A percentile compares a stretch with the other conserved stretches of the same genome.
These are phyloP conservation scores for Moniliophthora roreri DNA, from an alignment of 1,284 basidiomycete species.

Conservation along the genomic window DNA sequence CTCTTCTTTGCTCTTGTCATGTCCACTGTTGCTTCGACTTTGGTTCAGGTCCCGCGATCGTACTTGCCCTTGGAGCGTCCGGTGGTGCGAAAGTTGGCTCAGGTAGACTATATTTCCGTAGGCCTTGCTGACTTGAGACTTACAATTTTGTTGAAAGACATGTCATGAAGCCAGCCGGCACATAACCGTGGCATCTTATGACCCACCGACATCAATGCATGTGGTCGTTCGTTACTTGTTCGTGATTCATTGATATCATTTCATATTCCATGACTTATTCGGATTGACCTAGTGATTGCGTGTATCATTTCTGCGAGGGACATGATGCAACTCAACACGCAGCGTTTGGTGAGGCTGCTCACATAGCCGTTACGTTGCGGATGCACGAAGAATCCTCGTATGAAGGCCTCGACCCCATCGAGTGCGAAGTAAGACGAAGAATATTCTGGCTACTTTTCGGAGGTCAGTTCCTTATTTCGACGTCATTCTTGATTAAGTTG, in stretches of 20 bases:
- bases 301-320: conserved; percentile 86
- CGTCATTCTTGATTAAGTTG: conserved; percentile 10
- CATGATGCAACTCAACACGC: conserved; percentile 85
- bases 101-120: conserved; percentile 31
- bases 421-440: conserved; percentile 79
- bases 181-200: conserved; percentile 76
- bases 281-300: conserved; percentile 55
- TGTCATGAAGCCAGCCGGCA: conserved; percentile 81
- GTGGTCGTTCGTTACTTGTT: conserved; percentile 84
- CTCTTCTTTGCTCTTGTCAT: conserved; percentile 86
- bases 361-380: conserved; percentile 77
- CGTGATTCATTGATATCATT: conserved; percentile 31
- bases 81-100: conserved; percentile 73
- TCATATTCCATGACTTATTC: conserved; percentile 4
- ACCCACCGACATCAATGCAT: conserved; percentile 79
- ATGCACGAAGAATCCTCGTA: conserved; percentile 84
- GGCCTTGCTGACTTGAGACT: conserved; percentile 6
- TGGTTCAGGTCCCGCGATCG: conserved; percentile 79
- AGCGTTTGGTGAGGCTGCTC: conserved; percentile 79
- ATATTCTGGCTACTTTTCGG: conserved; percentile 87
- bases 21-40: conserved; percentile 79
- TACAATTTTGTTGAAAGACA: conserved; percentile 40
- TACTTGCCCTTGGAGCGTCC: conserved; percentile 81
- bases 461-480: conserved; percentile 42
- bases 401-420: conserved; percentile 79